Percentiles rank a stretch among this genome's conserved stretches.
Conservation (phyloP, 768 basidiomycete species). For the Phanerodontia chrysosporium region DNA sequence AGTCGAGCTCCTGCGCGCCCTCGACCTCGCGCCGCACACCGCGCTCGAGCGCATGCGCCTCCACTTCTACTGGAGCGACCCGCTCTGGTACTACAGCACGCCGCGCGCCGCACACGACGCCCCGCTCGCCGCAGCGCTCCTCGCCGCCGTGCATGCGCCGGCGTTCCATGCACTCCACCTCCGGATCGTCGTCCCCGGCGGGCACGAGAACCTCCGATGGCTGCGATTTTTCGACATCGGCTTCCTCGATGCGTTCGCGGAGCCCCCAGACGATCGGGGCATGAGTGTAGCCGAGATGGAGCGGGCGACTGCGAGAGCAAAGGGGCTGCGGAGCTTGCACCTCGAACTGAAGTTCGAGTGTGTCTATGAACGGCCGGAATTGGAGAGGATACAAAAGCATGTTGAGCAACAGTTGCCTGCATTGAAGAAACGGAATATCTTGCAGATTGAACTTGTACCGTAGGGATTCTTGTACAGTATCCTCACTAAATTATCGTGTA, state of each 20-base stretch:
- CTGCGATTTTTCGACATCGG: constrained; percentile 4
- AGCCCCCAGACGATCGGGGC: not conserved
- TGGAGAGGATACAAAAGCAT: not conserved
- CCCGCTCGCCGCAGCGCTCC: not conserved
- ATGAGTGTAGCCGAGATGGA: not conserved
- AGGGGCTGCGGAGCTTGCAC: not conserved
- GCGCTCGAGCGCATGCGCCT: not conserved
- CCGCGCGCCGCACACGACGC: not conserved
- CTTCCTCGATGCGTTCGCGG: constrained; percentile 3
- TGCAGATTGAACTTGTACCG: not conserved
- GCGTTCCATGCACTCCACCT: not conserved
- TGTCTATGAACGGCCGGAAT: not conserved
- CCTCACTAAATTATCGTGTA: not conserved
- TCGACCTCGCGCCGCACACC: not conserved
- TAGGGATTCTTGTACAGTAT: not conserved
- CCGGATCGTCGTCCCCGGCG: not conserved
- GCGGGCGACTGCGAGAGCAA: not conserved
- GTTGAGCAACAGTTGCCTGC: not conserved
- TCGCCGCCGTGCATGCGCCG: not conserved
- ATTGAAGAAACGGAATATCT: not conserved
- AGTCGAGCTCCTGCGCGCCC: not conserved
- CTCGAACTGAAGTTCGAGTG: constrained; percentile 1
- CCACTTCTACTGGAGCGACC: constrained; percentile 1
- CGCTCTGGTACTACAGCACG: not conserved
- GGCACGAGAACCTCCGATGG: constrained; percentile 2